Evolutionary conservation across 2,329 filamentous ascomycete species (phyloP).

Genomic region (Monilinia fructigena): DNA sequence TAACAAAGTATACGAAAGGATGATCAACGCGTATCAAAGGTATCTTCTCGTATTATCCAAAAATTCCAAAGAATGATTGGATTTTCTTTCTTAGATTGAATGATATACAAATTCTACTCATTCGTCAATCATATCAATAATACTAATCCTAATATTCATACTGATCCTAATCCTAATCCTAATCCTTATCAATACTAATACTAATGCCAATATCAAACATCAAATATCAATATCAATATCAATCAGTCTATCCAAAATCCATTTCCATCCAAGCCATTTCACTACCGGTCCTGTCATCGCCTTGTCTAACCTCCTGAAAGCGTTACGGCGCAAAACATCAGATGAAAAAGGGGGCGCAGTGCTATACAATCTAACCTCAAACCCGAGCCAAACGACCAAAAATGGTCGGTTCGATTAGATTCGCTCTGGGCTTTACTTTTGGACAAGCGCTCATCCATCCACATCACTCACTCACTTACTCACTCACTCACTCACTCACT

Average conservation of each 20-base stretch:
- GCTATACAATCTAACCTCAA: constrained; percentile 1
- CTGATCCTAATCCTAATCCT: too few species aligned
- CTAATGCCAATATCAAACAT: too few species aligned
- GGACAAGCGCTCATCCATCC: too few species aligned
- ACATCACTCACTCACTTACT: background rate
- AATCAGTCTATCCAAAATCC: background rate
- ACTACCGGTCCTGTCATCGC: background rate
- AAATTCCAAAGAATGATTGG: background rate
- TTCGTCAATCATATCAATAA: background rate
- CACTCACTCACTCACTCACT: background rate
- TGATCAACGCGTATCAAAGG: background rate
- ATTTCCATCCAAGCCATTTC: background rate
- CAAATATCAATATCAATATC: background rate
- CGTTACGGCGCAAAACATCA: constrained; percentile 15
- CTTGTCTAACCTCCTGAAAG: constrained; percentile 4
- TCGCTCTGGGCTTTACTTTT: background rate
- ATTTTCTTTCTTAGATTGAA: background rate
- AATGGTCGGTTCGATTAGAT: background rate
- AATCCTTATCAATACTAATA: too few species aligned
- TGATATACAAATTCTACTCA: background rate
- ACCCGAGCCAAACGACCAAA: constrained; percentile 1
- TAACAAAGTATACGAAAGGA: background rate
- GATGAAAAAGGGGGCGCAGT: constrained; percentile 17
- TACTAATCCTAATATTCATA: too few species aligned
- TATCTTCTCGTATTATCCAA: background rate